A percentile compares a stretch with the other conserved stretches of the same genome.
Conservation (phyloP, 305 asterid genomes). For the Fraxinus paxiana region DNA sequence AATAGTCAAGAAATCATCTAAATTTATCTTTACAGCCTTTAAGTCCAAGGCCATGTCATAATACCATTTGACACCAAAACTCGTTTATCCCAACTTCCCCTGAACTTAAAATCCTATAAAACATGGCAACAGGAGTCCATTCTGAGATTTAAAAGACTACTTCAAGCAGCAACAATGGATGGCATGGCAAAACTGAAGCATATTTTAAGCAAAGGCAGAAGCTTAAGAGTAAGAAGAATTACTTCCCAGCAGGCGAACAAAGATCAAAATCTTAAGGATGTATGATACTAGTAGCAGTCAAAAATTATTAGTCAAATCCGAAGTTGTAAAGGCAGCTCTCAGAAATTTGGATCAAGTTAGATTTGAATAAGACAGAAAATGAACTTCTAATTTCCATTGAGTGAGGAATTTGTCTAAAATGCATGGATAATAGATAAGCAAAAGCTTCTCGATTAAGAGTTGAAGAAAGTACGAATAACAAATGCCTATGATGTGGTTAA, state of each 20-base stretch:
- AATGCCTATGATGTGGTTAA: background rate
- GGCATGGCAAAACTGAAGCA: conserved; percentile 8
- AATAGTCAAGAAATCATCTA: background rate
- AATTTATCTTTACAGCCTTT: background rate
- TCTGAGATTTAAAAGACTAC: conserved; percentile 14
- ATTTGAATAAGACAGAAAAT: background rate
- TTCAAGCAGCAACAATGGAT: conserved; percentile 16
- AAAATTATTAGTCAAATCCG: background rate
- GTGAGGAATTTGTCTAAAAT: background rate
- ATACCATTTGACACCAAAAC: background rate
- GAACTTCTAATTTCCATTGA: conserved; percentile 9
- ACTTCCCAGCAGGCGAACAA: background rate
- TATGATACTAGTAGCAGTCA: background rate
- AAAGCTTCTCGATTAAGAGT: background rate
- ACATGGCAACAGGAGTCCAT: conserved; percentile 5
- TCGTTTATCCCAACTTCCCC: background rate
- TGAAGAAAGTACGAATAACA: background rate
- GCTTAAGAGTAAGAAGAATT: background rate
- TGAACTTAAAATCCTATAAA: background rate
- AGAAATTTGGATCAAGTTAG: background rate
- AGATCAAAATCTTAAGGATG: conserved; percentile 6
- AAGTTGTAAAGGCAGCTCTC: conserved; percentile 3
- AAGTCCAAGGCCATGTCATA: background rate
- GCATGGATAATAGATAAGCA: background rate
- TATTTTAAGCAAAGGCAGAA: background rate